Evolutionary conservation across 2,329 filamentous ascomycete genomes (phyloP), one percentile per base, ranked within the genome.

Genomic region (Cytospora mali): DNA sequence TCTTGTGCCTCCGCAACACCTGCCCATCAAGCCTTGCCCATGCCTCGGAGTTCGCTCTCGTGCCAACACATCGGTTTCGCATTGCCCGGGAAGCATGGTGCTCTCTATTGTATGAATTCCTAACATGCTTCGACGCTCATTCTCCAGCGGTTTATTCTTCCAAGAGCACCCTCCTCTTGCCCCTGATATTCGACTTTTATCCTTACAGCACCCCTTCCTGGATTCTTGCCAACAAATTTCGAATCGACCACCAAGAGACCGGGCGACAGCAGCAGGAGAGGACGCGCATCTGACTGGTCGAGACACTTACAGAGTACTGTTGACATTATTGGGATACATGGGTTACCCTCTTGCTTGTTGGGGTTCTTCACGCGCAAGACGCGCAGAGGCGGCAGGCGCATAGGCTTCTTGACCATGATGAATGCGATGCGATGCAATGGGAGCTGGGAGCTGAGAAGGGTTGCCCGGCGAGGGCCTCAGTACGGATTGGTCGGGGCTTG

Each of bases 351-450:
- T 67, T 76, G 69, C 64, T 76, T 77, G 73, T 83, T 84, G 23
- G 83, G 80, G 64, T 82, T 75, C 70, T 80, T 79, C 65, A 87
- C 82, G 65, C 83, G 83, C 58, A 87, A 78, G 39, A 72, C 72
- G 71, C 81, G 80, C 64, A 88, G 74, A 2, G 85, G 85, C 64
- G 84, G 83, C 2, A 89, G 79, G 52, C 83, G 83, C 53, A 85
- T 84, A 29, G 83, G 79, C 67, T 80, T 84, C 66, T 79, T 77
- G 59, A 71, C 71, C 80, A 84, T 84, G 65, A 53, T 70, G 66
- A n/a, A 13, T 33, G 31, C 13, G 33, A 39, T n/a, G 35, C 35
- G 35, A 39, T n/a, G 31, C 31, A 33, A 33, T 33, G 31, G 16
- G 33, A 35, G 4, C 16, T 35, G 33, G 10, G 14, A 42, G 39